phyloP scores from a whole-genome alignment of 179 eudicot genomes.

The Silene coronaria region DNA sequence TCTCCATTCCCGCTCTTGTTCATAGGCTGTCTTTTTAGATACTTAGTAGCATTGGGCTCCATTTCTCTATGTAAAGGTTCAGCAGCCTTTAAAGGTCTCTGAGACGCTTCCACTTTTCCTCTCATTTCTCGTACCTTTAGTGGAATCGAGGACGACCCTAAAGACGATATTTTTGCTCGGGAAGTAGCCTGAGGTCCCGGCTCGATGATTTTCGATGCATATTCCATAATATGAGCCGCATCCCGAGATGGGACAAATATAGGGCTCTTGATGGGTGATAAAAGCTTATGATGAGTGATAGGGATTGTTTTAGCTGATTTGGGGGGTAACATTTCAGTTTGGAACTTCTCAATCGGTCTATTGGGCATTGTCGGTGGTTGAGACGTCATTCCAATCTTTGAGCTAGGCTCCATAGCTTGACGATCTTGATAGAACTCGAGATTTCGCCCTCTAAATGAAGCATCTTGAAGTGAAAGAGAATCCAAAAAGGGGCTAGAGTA shows the following conservation, averaged over 20 bases:
- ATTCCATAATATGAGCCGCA: conserved; percentile 86
- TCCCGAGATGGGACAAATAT: conserved; percentile 55
- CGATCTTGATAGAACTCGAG: conserved; percentile 38
- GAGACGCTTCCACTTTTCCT: conserved; percentile 56
- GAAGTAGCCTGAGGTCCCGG: conserved; percentile 44
- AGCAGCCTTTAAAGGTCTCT: conserved; percentile 39
- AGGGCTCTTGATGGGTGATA: conserved; percentile 82
- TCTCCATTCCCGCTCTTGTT: conserved; percentile 63
- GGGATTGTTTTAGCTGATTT: conserved; percentile 83
- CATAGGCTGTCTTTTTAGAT: conserved; percentile 48
- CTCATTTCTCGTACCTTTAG: conserved; percentile 61
- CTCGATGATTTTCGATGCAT: conserved; percentile 76
- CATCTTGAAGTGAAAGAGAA: conserved; percentile 51
- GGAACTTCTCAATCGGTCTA: conserved; percentile 73
- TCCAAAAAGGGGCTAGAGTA: conserved; percentile 52
- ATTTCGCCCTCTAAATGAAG: conserved; percentile 34
- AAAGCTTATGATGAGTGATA: conserved; percentile 74
- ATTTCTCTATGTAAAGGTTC: conserved; percentile 18
- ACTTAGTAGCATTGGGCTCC: conserved; percentile 55
- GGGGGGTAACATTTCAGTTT: conserved; percentile 74
- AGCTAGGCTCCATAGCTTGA: conserved; percentile 33
- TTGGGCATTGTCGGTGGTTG: conserved; percentile 35
- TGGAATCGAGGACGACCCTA: conserved; percentile 58
- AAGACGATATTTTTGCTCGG: conserved; percentile 41
- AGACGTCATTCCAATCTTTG: neutral